phyloP scores from a whole-genome alignment of 2,329 filamentous ascomycete genomes.

The Fusarium nelsonii region DNA sequence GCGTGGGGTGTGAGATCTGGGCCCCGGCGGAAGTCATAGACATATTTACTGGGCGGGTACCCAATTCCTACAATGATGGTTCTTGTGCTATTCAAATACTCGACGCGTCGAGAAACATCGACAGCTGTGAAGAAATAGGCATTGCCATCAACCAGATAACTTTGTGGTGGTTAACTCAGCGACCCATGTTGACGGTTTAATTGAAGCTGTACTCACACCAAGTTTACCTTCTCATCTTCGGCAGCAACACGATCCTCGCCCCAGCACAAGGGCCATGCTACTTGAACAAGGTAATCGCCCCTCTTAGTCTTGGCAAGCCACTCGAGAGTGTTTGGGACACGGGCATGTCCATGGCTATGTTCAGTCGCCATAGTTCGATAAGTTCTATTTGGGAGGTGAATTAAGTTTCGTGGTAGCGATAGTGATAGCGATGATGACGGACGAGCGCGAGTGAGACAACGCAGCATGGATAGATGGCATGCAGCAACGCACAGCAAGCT shows the following conservation, averaged over 20 bases:
- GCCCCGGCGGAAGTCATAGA: conserved; percentile 49
- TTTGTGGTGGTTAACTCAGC: conserved; percentile 15
- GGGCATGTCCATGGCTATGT: conserved; percentile 35
- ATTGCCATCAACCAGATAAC: conserved; percentile 54
- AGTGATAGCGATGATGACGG: conserved; percentile 7
- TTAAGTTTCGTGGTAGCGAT: not conserved
- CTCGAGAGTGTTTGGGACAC: conserved; percentile 48
- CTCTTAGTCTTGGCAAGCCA: conserved; percentile 45
- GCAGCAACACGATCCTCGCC: conserved; percentile 41
- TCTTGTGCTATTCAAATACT: conserved; percentile 45
- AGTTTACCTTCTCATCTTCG: conserved; percentile 42
- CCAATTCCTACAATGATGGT: conserved; percentile 52
- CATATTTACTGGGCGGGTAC: conserved; percentile 48
- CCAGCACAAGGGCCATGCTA: conserved; percentile 51
- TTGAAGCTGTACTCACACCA: conserved; percentile 42
- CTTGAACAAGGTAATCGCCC: conserved; percentile 50
- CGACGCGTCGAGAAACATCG: conserved; percentile 47
- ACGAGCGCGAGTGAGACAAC: conserved; percentile 26
- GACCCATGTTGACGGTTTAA: not conserved
- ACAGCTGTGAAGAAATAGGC: conserved; percentile 53
- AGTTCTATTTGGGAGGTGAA: not conserved
- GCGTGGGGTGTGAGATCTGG: conserved; percentile 51
- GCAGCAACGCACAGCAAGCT: conserved; percentile 10
- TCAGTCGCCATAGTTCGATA: conserved; percentile 19
- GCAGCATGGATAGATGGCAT: conserved; percentile 32